Percentiles rank a stretch among this genome's conserved stretches.
phyloP scores from a whole-genome alignment of 2,329 filamentous ascomycete genomes.

The Didymosphaeria variabile region DNA sequence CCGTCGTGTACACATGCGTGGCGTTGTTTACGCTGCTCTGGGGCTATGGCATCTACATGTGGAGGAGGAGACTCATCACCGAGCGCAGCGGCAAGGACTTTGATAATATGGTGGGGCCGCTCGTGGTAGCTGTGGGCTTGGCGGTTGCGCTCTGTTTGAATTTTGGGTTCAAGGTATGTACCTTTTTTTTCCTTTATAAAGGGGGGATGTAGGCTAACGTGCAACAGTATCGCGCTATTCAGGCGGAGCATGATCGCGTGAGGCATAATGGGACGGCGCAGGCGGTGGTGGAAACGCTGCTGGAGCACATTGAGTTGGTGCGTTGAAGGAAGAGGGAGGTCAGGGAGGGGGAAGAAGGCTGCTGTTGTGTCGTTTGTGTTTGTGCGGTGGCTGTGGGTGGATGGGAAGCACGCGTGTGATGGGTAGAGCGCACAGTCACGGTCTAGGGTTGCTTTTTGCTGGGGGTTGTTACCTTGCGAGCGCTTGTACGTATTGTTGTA shows the following conservation, averaged over 20 bases:
- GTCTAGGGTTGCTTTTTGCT: too few species aligned
- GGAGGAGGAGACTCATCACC: slow-evolving; percentile 79
- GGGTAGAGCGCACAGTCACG: too few species aligned
- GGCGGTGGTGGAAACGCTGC: slow-evolving; percentile 4
- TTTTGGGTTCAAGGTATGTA: slow-evolving; percentile 82
- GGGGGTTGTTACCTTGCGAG: too few species aligned
- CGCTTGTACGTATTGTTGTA: too few species aligned
- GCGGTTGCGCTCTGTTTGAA: slow-evolving; percentile 83
- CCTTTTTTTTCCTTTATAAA: too few species aligned
- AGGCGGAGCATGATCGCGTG: slow-evolving; percentile 5
- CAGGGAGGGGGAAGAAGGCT: background rate
- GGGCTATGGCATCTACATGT: slow-evolving; percentile 86
- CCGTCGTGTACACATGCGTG: slow-evolving; percentile 82
- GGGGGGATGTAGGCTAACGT: background rate
- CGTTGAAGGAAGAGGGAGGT: slow-evolving; percentile 1
- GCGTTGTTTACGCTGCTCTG: slow-evolving; percentile 84
- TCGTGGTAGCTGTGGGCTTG: slow-evolving; percentile 82
- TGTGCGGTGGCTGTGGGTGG: too few species aligned
- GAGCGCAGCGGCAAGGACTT: slow-evolving; percentile 91
- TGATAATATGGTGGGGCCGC: slow-evolving; percentile 84
- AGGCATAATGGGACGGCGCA: slow-evolving; percentile 15
- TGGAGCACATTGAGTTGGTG: slow-evolving; percentile 23
- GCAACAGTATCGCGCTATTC: slow-evolving; percentile 26
- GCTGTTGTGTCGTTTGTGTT: background rate
- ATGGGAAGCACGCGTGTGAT: too few species aligned